phyloP scores from a whole-genome alignment of 371 early-diverging fungal species.

The Coemansia sp. region DNA sequence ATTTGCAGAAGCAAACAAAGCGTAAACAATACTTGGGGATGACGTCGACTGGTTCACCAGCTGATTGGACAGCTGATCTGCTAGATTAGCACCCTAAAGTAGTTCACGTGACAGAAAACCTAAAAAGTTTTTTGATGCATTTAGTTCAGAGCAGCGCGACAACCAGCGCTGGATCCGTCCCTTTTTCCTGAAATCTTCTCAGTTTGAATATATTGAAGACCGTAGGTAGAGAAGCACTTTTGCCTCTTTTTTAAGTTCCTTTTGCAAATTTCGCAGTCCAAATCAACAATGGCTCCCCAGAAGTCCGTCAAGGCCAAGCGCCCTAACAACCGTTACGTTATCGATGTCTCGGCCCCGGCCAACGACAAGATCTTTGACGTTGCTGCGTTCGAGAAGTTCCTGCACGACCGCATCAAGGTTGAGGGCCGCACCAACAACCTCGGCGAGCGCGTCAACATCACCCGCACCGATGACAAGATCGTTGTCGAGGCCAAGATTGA shows the following conservation, averaged over 20 bases:
- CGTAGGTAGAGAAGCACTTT: constrained; percentile 49
- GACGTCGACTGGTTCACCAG: neutral
- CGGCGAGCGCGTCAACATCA: constrained; percentile 81
- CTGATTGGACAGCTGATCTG: neutral
- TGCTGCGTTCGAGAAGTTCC: constrained; percentile 96
- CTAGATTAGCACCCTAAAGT: constrained; percentile 8
- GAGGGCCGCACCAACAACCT: constrained; percentile 95
- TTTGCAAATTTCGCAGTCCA: neutral
- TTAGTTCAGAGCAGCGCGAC: neutral
- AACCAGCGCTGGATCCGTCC: constrained; percentile 2
- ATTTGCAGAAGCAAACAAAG: neutral
- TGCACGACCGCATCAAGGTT: constrained; percentile 98
- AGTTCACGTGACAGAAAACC: constrained; percentile 8
- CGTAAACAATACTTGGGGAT: neutral
- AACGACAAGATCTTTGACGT: constrained; percentile 95
- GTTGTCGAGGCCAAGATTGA: constrained; percentile 75
- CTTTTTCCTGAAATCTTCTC: constrained; percentile 44
- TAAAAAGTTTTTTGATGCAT: constrained; percentile 10
- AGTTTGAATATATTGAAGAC: constrained; percentile 25
- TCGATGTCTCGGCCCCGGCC: constrained; percentile 93
- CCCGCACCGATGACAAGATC: constrained; percentile 74
- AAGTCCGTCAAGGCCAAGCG: constrained; percentile 50
- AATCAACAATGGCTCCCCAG: constrained; percentile 42
- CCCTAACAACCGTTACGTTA: constrained; percentile 63
- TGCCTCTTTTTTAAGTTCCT: constrained; percentile 23